Percentiles rank a stretch among this genome's conserved stretches.
These are phyloP conservation scores for Huntiella moniliformis DNA, from an alignment of 2,329 filamentous ascomycete species.

Conservation along the genomic window DNA sequence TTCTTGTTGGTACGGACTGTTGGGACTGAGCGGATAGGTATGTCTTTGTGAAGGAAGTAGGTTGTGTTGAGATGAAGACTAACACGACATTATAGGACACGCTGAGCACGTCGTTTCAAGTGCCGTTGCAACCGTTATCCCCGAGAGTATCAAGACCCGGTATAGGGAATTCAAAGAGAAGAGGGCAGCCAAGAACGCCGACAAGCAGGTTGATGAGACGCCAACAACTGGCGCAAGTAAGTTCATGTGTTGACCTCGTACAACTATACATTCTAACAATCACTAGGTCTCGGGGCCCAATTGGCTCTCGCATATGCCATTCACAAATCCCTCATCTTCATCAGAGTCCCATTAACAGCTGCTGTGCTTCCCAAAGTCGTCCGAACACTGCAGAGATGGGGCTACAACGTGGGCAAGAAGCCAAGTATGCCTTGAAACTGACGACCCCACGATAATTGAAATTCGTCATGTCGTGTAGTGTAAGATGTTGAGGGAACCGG, in stretches of 20 bases:
- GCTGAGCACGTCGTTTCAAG: conserved; percentile 51
- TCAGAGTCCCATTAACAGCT: conserved; percentile 81
- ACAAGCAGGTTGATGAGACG: neutral
- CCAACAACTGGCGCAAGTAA: conserved; percentile 42
- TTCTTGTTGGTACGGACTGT: conserved; percentile 70
- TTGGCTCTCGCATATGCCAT: conserved; percentile 87
- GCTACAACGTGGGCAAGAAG: conserved; percentile 83
- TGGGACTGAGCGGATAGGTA: conserved; percentile 72
- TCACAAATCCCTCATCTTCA: conserved; percentile 93
- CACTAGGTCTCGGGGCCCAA: conserved; percentile 51
- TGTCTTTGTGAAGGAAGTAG: neutral
- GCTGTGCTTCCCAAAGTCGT: conserved; percentile 90
- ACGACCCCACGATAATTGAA: too few species aligned
- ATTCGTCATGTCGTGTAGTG: too few species aligned
- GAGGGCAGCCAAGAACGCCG: conserved; percentile 21
- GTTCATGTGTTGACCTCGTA: conserved; percentile 20
- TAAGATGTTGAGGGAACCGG: too few species aligned
- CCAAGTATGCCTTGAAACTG: conserved; percentile 5
- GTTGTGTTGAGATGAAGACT: conserved; percentile 1
- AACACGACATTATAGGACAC: conserved; percentile 25
- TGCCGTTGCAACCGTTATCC: conserved; percentile 37
- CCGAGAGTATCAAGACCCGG: conserved; percentile 26
- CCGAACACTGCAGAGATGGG: conserved; percentile 69
- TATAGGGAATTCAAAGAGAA: conserved; percentile 18
- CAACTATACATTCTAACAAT: neutral